phyloP scores from a whole-genome alignment of 179 eudicot species.

The Beta corolliflora region DNA sequence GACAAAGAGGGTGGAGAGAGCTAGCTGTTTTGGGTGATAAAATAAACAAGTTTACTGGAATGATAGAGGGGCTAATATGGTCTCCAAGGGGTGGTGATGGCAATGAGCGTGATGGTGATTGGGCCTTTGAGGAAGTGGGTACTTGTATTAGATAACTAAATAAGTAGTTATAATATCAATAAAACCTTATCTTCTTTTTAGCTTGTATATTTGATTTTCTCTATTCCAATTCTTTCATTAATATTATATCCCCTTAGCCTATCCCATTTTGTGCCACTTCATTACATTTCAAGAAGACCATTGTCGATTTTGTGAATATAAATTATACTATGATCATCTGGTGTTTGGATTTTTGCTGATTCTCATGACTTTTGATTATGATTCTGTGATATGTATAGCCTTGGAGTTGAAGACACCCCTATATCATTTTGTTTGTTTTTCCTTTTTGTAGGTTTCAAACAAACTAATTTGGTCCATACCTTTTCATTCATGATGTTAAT shows the following conservation, averaged over 20 bases:
- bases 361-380: neutral
- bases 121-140: conserved; percentile 94
- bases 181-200: neutral
- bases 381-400: neutral
- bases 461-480: neutral
- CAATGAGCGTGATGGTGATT: conserved; percentile 67
- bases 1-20: conserved; percentile 99
- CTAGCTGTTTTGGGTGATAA: conserved; percentile 89
- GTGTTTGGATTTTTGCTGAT: neutral
- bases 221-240: neutral
- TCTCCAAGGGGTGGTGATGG: conserved; percentile 81
- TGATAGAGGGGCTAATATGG: conserved; percentile 98
- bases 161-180: neutral
- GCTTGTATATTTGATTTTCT: neutral
- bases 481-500: neutral
- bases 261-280: neutral
- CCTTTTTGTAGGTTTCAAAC: neutral
- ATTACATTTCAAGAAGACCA: neutral
- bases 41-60: conserved; percentile 87
- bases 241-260: neutral
- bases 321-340: neutral
- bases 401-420: neutral
- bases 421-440: neutral
- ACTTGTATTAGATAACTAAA: neutral
- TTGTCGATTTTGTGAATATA: neutral